Evolutionary conservation across 2,329 filamentous ascomycete species (phyloP), one percentile per base, ranked within the genome.

Genomic region (Microsporum audouinii): DNA sequence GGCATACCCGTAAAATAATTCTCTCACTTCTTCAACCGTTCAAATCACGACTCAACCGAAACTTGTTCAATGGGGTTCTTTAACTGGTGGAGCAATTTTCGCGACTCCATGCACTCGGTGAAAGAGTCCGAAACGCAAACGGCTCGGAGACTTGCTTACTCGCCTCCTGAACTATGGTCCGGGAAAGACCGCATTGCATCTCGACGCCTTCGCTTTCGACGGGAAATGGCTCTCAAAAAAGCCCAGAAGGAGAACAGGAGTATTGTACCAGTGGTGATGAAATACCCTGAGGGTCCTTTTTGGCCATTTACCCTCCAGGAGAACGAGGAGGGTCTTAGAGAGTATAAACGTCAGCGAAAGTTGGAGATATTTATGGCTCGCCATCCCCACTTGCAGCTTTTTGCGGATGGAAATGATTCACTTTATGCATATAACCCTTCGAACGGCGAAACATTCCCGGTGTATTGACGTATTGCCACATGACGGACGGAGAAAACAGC

Each of bases 101-200:
- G 63, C 34, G 55, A 63, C 59, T 45, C 61, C 14, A 45, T 65
- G 45, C 61, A 64, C 57, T 12, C 12, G 38, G 39, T 58, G 23
- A 34, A 41, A 23, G 61, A 65, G 55, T 58, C 10, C 36, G 59
- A 62, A 8, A 41, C 55, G 29, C 27, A 59, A 6, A 58, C n/a
- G 10, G 55, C 60, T 34, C 31, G 17, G 2, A 61, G 64, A 17
- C 53, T 65, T 29, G 51, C 43, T 8, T 29, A 51, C 10, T 62
- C 63, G 3, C 64, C 64, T 29, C 64, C 64, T 0, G 64, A 65
- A 60, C 58, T 63, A 43, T 65, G 64, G 64, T 57, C 58, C n/a
- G 36, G 23, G n/a, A 60, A 55, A n/a, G 64, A 65, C 33, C 60
- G 61, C 53, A 63, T 61, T 39, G 59, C 57, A 29, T 63, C 64